These are phyloP conservation scores for Myxozyma neglecta DNA, from an alignment of 805 yeast genomes.

Conservation along the genomic window DNA sequence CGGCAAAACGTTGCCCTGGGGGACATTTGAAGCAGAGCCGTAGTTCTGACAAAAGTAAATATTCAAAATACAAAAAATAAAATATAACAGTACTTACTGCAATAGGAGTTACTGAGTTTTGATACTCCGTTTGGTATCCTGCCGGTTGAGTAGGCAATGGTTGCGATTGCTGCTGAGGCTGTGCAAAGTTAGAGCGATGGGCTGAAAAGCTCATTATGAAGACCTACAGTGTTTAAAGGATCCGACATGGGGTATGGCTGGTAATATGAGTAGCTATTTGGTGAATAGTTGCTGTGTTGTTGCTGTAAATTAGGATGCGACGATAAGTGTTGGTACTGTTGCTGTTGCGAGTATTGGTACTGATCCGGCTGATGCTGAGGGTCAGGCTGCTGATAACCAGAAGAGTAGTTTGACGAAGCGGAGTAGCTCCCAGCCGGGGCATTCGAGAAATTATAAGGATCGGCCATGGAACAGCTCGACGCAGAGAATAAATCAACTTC, in stretches of 20 bases:
- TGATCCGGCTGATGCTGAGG: neutral
- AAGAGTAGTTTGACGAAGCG: neutral
- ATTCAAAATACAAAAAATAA: neutral
- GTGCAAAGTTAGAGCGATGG: neutral
- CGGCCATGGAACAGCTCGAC: neutral
- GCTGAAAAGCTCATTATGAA: neutral
- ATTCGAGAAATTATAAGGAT: neutral
- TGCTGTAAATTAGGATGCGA: neutral
- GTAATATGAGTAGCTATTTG: neutral
- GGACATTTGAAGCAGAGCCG: neutral
- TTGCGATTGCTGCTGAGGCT: constrained; percentile 1
- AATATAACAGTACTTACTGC: neutral
- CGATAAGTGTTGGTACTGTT: neutral
- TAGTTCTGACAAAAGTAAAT: neutral
- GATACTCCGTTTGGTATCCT: too few relatives aligned
- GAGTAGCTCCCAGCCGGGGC: neutral
- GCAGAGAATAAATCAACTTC: neutral
- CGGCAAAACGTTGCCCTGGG: neutral
- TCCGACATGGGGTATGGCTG: neutral
- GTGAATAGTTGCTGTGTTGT: neutral
- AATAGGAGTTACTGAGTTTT: too few relatives aligned
- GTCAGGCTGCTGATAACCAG: neutral
- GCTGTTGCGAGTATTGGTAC: neutral
- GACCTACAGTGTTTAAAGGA: neutral
- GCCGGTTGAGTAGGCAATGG: neutral